phyloP scores from a whole-genome alignment of 75 land plant species.

The Ceratopteris richardii region DNA sequence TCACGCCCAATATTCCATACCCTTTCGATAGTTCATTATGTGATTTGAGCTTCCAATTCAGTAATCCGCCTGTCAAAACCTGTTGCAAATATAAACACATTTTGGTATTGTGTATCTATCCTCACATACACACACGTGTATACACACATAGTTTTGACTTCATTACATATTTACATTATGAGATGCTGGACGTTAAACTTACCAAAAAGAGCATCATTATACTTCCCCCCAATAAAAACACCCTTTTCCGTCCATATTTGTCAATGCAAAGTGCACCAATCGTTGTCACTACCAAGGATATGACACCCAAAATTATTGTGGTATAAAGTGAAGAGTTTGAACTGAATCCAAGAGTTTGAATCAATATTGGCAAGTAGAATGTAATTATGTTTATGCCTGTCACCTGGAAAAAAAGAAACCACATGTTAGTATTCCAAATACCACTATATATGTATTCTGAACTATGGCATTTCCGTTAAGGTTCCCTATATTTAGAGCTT shows the following conservation, averaged over 20 bases:
- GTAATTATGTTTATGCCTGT: conserved; percentile 37
- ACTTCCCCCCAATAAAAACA: conserved; percentile 36
- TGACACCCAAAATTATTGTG: conserved; percentile 29
- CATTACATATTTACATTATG: neutral
- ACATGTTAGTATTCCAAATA: too few species aligned
- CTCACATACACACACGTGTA: too few species aligned
- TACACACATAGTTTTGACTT: too few species aligned
- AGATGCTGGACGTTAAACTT: neutral
- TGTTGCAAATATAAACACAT: neutral
- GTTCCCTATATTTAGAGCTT: too few species aligned
- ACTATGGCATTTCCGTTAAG: too few species aligned
- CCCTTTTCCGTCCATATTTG: conserved; percentile 24
- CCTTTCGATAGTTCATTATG: conserved; percentile 29
- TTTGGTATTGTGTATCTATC: too few species aligned
- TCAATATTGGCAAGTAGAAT: conserved; percentile 32
- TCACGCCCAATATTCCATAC: conserved; percentile 35
- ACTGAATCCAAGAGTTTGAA: conserved; percentile 27
- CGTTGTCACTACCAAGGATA: conserved; percentile 3
- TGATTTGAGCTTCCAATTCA: conserved; percentile 3
- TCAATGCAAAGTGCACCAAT: conserved; percentile 26
- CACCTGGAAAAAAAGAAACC: conserved; percentile 11
- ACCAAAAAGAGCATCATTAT: conserved; percentile 28
- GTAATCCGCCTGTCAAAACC: conserved; percentile 10
- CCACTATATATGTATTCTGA: too few species aligned
- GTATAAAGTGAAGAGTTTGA: conserved; percentile 30